phyloP scores from a whole-genome alignment of 2,329 filamentous ascomycete genomes.

The Pestalotiopsis sp. region DNA sequence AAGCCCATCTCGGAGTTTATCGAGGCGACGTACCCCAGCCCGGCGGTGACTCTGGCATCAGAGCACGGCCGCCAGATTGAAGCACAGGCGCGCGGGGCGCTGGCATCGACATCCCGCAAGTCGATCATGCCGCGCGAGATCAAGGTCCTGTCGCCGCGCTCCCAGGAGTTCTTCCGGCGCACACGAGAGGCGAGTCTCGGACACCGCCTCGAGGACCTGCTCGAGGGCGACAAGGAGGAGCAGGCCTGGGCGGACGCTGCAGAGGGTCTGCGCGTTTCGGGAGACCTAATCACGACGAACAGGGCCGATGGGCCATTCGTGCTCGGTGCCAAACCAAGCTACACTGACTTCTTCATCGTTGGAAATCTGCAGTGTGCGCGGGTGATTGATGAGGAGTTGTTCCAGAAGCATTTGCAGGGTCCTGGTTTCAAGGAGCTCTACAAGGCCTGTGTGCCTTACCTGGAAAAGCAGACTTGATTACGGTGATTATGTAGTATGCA shows the following conservation, averaged over 20 bases:
- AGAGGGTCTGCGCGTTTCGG: slow-evolving; percentile 28
- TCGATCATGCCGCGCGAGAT: slow-evolving; percentile 41
- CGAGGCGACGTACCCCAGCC: slow-evolving; percentile 40
- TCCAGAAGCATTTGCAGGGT: slow-evolving; percentile 26
- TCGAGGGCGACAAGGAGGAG: slow-evolving; percentile 29
- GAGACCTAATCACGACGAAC: slow-evolving; percentile 36
- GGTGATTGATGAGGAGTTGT: slow-evolving; percentile 5
- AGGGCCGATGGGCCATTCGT: slow-evolving; percentile 40
- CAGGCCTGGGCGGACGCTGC: slow-evolving; percentile 27
- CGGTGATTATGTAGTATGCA: background rate
- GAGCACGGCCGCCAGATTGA: slow-evolving; percentile 13
- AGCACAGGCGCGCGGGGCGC: slow-evolving; percentile 2
- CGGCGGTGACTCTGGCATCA: slow-evolving; percentile 27
- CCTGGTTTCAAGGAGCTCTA: slow-evolving; percentile 25
- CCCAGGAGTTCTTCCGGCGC: slow-evolving; percentile 40
- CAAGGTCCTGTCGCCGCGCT: slow-evolving; percentile 35
- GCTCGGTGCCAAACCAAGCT: slow-evolving; percentile 35
- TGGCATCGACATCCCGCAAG: slow-evolving; percentile 28
- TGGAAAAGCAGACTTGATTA: slow-evolving; percentile 18
- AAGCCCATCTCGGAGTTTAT: slow-evolving; percentile 40
- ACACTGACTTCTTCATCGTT: slow-evolving; percentile 41
- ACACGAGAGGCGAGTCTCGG: slow-evolving; percentile 32
- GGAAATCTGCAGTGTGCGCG: slow-evolving; percentile 29
- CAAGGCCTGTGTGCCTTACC: slow-evolving; percentile 21
- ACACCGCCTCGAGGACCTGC: slow-evolving; percentile 35